These are phyloP conservation scores for Lathyrus oleraceus DNA, from an alignment of 306 rosid genomes.

Conservation along the genomic window DNA sequence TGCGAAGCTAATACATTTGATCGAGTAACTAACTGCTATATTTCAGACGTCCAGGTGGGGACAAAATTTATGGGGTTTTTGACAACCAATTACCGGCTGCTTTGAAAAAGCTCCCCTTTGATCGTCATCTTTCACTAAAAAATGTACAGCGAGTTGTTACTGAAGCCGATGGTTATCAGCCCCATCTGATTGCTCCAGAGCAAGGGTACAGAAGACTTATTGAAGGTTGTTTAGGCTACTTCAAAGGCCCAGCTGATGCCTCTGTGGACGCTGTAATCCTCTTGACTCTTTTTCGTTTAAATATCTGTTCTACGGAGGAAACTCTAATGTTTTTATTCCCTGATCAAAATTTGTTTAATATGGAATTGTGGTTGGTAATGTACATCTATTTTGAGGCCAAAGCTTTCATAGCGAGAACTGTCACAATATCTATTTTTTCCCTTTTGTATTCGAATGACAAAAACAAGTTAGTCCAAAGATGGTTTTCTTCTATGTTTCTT, in stretches of 20 bases:
- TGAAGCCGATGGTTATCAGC: slow-evolving; percentile 42
- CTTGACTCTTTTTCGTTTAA: slow-evolving; percentile 4
- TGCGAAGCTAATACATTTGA: background rate
- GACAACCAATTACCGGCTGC: slow-evolving; percentile 42
- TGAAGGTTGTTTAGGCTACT: slow-evolving; percentile 35
- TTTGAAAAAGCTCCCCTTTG: slow-evolving; percentile 38
- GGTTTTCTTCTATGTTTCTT: too few species aligned
- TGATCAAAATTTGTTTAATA: background rate
- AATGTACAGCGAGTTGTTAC: slow-evolving; percentile 35
- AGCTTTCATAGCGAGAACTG: too few species aligned
- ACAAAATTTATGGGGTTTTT: slow-evolving; percentile 37
- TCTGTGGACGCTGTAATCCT: slow-evolving; percentile 37
- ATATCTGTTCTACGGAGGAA: background rate
- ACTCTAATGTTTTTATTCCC: background rate
- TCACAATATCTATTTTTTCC: too few species aligned
- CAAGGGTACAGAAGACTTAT: slow-evolving; percentile 45
- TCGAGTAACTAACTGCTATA: slow-evolving; percentile 8
- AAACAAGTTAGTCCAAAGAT: too few species aligned
- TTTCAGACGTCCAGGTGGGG: slow-evolving; percentile 40
- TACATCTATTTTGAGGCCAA: background rate
- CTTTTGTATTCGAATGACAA: too few species aligned
- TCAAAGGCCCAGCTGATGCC: slow-evolving; percentile 44
- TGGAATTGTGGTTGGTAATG: background rate
- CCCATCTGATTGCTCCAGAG: slow-evolving; percentile 41
- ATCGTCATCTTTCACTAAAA: slow-evolving; percentile 36